Base-by-base conservation (phyloP, 1,284 basidiomycete species). In the Coniophora puteana region DNA sequence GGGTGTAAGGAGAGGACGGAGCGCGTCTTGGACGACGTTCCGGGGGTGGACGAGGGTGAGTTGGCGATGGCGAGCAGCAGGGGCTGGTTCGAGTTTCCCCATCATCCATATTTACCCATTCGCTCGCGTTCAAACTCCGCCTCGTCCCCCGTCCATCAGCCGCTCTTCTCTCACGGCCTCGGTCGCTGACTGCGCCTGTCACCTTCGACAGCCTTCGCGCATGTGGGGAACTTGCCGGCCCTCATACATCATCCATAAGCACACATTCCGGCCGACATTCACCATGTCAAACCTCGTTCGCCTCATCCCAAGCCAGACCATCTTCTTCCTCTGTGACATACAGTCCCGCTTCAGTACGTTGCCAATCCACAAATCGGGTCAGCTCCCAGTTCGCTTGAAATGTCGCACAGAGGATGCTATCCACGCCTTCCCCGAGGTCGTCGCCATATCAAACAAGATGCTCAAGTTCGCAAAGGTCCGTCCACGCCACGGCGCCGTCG, bases 321-420 rank as follows among this genome's bases (percentile, higher is more conserved):
- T 84, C 21, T 78, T 93, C 65, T 74, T 93, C 44, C 65, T 89
- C 25, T 92, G 89, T 61, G 90, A 93, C 61, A 65, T 92, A 2
- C 89, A 92, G 63, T 71, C 75, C 12, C 74, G 76, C 44, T 89
- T 92, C 65, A 69, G 89, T 89, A 47, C 55, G 82, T 55, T n/a
- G n/a, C 21, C 21, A 10, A 36, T n/a, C n/a, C 4, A 4, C 4
- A n/a, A n/a, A n/a, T n/a, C n/a, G n/a, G n/a, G n/a, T n/a, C n/a
- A n/a, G n/a, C n/a, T n/a, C n/a, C n/a, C n/a, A n/a, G n/a, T n/a
- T n/a, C n/a, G n/a, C n/a, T n/a, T n/a, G n/a, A n/a, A n/a, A n/a
- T n/a, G 5, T 5, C 3, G 25, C 14, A 35, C 41, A 82, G 80
- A 66, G 18, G 48, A 66, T 8, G 71, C 67, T 17, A 83, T 90